Conservation (phyloP, 2,329 filamentous ascomycete species). For the Venturia nashicola region DNA sequence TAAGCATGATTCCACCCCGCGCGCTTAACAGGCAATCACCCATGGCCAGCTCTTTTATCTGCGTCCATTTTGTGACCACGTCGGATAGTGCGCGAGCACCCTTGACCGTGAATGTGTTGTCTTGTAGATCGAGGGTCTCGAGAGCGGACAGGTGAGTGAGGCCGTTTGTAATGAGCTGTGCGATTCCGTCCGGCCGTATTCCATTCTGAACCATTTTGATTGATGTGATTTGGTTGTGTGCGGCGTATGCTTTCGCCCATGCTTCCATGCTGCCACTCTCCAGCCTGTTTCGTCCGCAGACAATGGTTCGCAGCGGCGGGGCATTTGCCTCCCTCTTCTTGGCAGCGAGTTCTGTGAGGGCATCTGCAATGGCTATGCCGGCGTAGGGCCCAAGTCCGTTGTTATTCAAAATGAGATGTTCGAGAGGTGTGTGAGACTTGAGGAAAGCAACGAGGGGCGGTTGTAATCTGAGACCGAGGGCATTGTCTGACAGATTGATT, state of each 20-base stretch:
- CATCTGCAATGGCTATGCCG: constrained; percentile 78
- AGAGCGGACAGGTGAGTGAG: constrained; percentile 56
- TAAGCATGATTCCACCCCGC: constrained; percentile 64
- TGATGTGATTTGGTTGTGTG: constrained; percentile 66
- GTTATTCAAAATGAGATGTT: constrained; percentile 94
- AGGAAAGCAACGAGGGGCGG: constrained; percentile 89
- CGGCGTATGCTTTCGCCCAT: constrained; percentile 78
- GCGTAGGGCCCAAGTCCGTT: constrained; percentile 91
- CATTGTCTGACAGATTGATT: constrained; percentile 94
- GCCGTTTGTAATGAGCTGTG: constrained; percentile 65
- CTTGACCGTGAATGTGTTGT: constrained; percentile 85
- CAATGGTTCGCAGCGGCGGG: constrained; percentile 83
- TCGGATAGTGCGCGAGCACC: constrained; percentile 69
- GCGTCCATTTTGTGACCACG: constrained; percentile 61
- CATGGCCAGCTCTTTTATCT: constrained; percentile 71
- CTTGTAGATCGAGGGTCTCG: constrained; percentile 77
- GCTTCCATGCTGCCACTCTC: constrained; percentile 95
- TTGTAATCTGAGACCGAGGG: constrained; percentile 90
- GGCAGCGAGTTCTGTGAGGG: constrained; percentile 67
- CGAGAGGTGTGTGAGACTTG: constrained; percentile 73
- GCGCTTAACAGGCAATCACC: constrained; percentile 76
- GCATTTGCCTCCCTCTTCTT: constrained; percentile 74
- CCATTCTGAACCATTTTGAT: constrained; percentile 99
- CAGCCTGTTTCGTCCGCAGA: constrained; percentile 89
- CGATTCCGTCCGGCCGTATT: constrained; percentile 87